Evolutionary conservation across 805 yeast species (phyloP).

Genomic region (Saccharomyces jurei): DNA sequence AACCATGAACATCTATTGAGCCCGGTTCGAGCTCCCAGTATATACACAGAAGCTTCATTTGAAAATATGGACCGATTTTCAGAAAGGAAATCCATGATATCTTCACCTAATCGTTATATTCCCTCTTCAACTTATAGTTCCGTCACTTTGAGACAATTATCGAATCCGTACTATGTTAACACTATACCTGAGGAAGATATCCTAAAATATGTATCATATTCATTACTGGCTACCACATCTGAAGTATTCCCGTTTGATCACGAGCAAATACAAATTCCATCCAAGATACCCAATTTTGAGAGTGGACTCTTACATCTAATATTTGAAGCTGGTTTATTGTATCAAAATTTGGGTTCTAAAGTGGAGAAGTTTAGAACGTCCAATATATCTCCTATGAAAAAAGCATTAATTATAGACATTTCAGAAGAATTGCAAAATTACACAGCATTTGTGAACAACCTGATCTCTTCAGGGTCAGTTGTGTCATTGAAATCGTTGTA

Average conservation of each 20-base stretch:
- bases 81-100: conserved; percentile 32
- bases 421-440: conserved; percentile 37
- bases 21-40: conserved; percentile 16
- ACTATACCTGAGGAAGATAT: conserved; percentile 36
- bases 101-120: conserved; percentile 16
- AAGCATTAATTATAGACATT: conserved; percentile 49
- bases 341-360: conserved; percentile 35
- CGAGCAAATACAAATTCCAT: conserved; percentile 39
- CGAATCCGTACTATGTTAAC: conserved; percentile 28
- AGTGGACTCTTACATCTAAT: conserved; percentile 48
- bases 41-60: conserved; percentile 32
- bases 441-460: conserved; percentile 35
- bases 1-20: conserved; percentile 12
- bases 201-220: conserved; percentile 41
- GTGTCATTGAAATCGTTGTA: conserved; percentile 26
- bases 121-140: conserved; percentile 4
- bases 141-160: conserved; percentile 14
- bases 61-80: conserved; percentile 34
- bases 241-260: conserved; percentile 41
- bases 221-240: conserved; percentile 57
- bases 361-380: conserved; percentile 27
- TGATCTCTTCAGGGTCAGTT: conserved; percentile 34
- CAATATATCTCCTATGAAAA: conserved; percentile 45
- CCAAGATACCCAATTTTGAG: conserved; percentile 45
- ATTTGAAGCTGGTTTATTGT: conserved; percentile 68